phyloP scores from a whole-genome alignment of 1,284 basidiomycete species.

The Thecaphora frezii region DNA sequence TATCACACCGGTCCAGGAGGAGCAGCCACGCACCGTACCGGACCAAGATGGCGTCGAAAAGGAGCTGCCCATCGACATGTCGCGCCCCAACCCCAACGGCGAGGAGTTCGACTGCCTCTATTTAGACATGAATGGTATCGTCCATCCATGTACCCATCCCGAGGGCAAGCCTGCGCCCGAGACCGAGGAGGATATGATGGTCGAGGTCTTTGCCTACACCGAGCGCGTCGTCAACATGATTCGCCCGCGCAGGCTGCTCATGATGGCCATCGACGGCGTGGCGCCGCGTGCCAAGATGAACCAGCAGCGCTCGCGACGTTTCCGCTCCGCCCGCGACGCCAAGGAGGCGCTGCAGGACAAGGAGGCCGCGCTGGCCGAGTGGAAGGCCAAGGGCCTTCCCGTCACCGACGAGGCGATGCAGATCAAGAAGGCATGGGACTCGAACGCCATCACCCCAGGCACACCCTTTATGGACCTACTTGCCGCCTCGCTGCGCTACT shows the following conservation, averaged over 20 bases:
- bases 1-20: slow-evolving; percentile 55
- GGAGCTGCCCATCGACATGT: slow-evolving; percentile 79
- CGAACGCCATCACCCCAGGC: slow-evolving; percentile 94
- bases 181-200: slow-evolving; percentile 99
- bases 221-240: slow-evolving; percentile 97
- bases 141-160: slow-evolving; percentile 97
- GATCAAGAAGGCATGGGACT: slow-evolving; percentile 85
- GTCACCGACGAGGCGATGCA: slow-evolving; percentile 79
- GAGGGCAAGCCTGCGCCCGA: slow-evolving; percentile 88
- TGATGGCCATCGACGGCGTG: slow-evolving; percentile 99
- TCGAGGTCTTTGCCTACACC: slow-evolving; percentile 94
- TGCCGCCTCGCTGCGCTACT: slow-evolving; percentile 85
- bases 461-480: slow-evolving; percentile 98
- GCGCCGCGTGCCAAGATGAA: slow-evolving; percentile 99
- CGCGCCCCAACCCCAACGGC: slow-evolving; percentile 88
- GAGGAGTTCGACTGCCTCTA: slow-evolving; percentile 95
- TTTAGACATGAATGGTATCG: slow-evolving; percentile 66
- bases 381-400: slow-evolving; percentile 85
- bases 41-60: slow-evolving; percentile 67
- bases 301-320: slow-evolving; percentile 92
- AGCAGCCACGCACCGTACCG: slow-evolving; percentile 45
- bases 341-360: slow-evolving; percentile 86
- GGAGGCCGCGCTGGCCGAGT: slow-evolving; percentile 76
- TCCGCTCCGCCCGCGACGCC: slow-evolving; percentile 91
- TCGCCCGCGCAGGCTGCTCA: slow-evolving; percentile 86